Conservation (phyloP, 148 eudicot species). For the Nepenthes gracilis region DNA sequence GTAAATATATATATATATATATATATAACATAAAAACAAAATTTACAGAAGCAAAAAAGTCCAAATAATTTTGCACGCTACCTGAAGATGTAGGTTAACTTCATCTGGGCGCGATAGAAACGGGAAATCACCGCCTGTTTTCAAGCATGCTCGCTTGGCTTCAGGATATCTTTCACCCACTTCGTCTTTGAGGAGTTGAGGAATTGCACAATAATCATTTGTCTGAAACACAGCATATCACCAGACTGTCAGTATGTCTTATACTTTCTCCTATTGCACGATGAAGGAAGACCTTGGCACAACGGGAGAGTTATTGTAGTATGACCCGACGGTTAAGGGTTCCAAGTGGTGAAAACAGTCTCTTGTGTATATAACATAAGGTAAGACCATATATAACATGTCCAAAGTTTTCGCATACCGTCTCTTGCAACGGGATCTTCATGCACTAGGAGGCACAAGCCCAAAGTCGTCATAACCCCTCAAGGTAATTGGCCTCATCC, state of each 20-base stretch:
- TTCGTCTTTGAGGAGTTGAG: conserved; percentile 83
- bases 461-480: no score
- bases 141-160: conserved; percentile 79
- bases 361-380: no score
- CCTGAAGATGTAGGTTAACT: conserved; percentile 98
- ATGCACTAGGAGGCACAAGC: no score
- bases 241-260: conserved; percentile 3
- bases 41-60: not conserved
- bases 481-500: no score
- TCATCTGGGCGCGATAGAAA: conserved; percentile 93
- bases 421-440: no score
- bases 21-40: not conserved
- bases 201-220: conserved; percentile 72
- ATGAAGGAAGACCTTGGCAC: no score
- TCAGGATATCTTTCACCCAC: conserved; percentile 80
- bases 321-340: no score
- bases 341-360: no score
- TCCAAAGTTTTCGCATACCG: no score
- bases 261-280: not conserved
- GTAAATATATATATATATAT: not conserved
- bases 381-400: no score
- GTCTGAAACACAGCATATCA: conserved; percentile 34
- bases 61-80: conserved; percentile 8
- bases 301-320: no score
- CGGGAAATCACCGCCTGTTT: conserved; percentile 94